A percentile compares a stretch with the other conserved stretches of the same genome.
These are phyloP conservation scores for Sarocladium kiliense DNA, from an alignment of 2,329 filamentous ascomycete species.

Conservation along the genomic window DNA sequence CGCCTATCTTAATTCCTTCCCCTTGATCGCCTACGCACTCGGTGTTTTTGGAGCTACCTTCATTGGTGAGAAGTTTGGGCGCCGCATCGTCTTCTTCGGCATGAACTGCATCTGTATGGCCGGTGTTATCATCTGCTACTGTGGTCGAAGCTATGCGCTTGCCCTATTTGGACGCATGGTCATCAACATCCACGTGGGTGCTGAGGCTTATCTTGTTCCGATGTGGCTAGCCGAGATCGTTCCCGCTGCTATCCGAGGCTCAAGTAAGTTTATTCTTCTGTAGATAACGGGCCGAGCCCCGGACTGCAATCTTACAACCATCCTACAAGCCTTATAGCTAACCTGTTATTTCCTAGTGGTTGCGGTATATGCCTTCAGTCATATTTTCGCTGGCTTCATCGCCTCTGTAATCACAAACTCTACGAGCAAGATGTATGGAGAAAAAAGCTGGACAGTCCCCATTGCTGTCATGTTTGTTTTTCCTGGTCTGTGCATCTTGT, in stretches of 20 bases:
- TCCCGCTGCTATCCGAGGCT: slow-evolving; percentile 15
- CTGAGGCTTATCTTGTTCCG: slow-evolving; percentile 15
- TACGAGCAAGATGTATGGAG: slow-evolving; percentile 14
- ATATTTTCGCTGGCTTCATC: slow-evolving; percentile 17
- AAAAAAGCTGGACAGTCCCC: slow-evolving; percentile 17
- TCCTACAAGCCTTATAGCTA: no score
- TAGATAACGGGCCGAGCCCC: no score
- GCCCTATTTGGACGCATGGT: slow-evolving; percentile 16
- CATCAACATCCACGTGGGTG: slow-evolving; percentile 16
- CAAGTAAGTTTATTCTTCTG: no score
- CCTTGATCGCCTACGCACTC: slow-evolving; percentile 14
- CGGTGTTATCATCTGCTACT: slow-evolving; percentile 13
- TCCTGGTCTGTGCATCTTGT: slow-evolving; percentile 13
- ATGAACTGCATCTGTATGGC: slow-evolving; percentile 15
- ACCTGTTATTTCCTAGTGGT: no score
- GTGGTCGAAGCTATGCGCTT: slow-evolving; percentile 12
- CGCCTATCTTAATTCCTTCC: slow-evolving; percentile 18
- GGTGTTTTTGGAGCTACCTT: slow-evolving; percentile 14
- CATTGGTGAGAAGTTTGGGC: slow-evolving; percentile 16
- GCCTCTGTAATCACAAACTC: slow-evolving; percentile 16
- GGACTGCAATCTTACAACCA: no score
- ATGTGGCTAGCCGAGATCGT: slow-evolving; percentile 19
- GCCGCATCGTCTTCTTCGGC: slow-evolving; percentile 13
- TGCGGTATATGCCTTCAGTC: no score
- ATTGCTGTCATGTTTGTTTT: slow-evolving; percentile 15